Evolutionary conservation across 345 rosid genomes (phyloP).

Genomic region (Salix udensis): DNA sequence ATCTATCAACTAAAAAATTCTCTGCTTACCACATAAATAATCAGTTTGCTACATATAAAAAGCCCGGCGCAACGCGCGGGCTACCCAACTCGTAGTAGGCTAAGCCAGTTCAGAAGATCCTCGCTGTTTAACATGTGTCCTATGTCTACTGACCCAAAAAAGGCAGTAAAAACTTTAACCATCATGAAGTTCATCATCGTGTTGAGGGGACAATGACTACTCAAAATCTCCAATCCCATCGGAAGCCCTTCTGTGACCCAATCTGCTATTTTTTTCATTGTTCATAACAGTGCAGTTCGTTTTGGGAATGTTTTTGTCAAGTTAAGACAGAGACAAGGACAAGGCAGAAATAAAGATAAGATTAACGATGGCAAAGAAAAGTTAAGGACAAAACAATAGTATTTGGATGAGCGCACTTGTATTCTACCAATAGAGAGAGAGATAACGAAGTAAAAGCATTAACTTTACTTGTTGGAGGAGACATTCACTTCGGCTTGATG

Average conservation of each 20-base stretch:
- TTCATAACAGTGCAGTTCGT: background rate
- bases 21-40: too few relatives aligned
- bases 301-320: constrained; percentile 5
- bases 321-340: background rate
- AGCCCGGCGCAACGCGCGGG: too few relatives aligned
- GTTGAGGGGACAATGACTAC: background rate
- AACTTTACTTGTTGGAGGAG: constrained; percentile 23
- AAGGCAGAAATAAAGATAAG: background rate
- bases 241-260: background rate
- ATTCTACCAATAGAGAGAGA: background rate
- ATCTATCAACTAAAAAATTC: too few relatives aligned
- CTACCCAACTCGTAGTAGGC: too few relatives aligned
- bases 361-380: too few relatives aligned
- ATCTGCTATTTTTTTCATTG: background rate
- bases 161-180: background rate
- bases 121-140: background rate
- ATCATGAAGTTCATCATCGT: background rate
- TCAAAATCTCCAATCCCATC: background rate
- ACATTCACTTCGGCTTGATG: constrained; percentile 13
- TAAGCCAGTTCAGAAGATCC: background rate
- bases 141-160: background rate
- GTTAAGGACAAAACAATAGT: background rate
- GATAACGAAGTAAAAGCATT: constrained; percentile 3
- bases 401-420: background rate
- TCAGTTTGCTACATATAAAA: too few relatives aligned